Percentiles rank a stretch among this genome's conserved stretches.
Evolutionary conservation across 805 yeast genomes (phyloP).

Genomic region (Kluyveromyces siamensis): DNA sequence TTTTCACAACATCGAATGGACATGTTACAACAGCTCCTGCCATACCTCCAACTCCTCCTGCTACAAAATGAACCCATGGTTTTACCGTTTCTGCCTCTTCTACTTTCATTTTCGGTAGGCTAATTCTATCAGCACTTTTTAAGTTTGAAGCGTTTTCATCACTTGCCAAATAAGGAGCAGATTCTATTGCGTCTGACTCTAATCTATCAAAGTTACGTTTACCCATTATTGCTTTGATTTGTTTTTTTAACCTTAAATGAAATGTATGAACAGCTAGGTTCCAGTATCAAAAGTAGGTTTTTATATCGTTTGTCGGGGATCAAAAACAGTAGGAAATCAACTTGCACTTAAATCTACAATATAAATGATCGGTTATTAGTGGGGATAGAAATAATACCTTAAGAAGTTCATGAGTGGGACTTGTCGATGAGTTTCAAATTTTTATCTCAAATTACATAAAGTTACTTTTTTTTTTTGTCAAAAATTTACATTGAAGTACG

Average conservation of each 20-base stretch:
- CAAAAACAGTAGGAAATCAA: neutral
- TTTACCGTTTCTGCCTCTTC: slow-evolving; percentile 23
- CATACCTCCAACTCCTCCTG: slow-evolving; percentile 95
- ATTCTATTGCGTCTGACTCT: slow-evolving; percentile 47
- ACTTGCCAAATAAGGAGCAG: slow-evolving; percentile 54
- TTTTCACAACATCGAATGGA: slow-evolving; percentile 93
- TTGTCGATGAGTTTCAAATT: neutral
- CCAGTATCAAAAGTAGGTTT: neutral
- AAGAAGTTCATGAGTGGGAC: neutral
- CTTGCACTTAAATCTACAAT: neutral
- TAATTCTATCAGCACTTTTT: slow-evolving; percentile 28
- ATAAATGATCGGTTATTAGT: neutral
- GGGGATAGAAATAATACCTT: no score
- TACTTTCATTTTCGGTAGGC: neutral
- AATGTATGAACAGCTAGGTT: neutral
- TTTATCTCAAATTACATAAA: neutral
- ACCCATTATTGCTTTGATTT: slow-evolving; percentile 13
- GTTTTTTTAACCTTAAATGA: neutral
- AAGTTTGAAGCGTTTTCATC: slow-evolving; percentile 61
- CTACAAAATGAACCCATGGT: slow-evolving; percentile 75
- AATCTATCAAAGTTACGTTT: slow-evolving; percentile 27
- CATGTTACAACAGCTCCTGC: slow-evolving; percentile 91
- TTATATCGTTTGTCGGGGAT: neutral
- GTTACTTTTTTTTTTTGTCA: neutral
- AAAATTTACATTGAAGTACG: neutral